phyloP scores from a whole-genome alignment of 495 filamentous ascomycete genomes.

The Niebla homalea region DNA sequence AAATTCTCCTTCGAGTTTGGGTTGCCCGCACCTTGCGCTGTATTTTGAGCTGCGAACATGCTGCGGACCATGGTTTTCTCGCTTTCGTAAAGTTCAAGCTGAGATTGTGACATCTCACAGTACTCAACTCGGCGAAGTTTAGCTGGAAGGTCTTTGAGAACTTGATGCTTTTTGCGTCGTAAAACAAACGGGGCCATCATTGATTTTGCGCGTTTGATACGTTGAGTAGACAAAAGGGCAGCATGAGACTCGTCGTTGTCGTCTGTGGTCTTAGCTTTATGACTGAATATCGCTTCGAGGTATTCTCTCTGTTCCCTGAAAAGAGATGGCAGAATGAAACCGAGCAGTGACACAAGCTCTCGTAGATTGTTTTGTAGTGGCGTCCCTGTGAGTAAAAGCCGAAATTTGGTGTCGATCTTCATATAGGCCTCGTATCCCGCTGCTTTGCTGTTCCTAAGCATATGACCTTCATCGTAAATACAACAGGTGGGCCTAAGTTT shows the following conservation, averaged over 20 bases:
- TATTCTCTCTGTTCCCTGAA: constrained; percentile 64
- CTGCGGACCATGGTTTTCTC: constrained; percentile 41
- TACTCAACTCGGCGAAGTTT: constrained; percentile 68
- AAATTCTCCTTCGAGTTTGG: constrained; percentile 32
- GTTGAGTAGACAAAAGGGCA: constrained; percentile 68
- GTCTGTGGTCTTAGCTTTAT: constrained; percentile 73
- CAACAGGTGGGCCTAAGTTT: constrained; percentile 40
- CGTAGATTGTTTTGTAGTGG: constrained; percentile 93
- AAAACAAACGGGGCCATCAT: constrained; percentile 94
- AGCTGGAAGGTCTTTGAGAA: constrained; percentile 72
- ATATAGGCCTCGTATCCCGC: constrained; percentile 69
- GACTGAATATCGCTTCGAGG: constrained; percentile 70
- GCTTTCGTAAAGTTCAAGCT: constrained; percentile 57
- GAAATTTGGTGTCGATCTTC: constrained; percentile 61
- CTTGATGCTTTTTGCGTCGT: constrained; percentile 85
- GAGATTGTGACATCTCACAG: constrained; percentile 59
- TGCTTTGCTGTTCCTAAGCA: constrained; percentile 74
- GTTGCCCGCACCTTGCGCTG: constrained; percentile 36
- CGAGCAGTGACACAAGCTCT: constrained; percentile 75
- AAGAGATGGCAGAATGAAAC: constrained; percentile 77
- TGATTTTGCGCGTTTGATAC: constrained; percentile 71
- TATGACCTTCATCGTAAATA: constrained; percentile 35
- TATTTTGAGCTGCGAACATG: constrained; percentile 42
- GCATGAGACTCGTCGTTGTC: constrained; percentile 57
- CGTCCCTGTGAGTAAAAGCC: constrained; percentile 80